Conservation (phyloP, 2,329 filamentous ascomycete species). For the Venturia pyrina region DNA sequence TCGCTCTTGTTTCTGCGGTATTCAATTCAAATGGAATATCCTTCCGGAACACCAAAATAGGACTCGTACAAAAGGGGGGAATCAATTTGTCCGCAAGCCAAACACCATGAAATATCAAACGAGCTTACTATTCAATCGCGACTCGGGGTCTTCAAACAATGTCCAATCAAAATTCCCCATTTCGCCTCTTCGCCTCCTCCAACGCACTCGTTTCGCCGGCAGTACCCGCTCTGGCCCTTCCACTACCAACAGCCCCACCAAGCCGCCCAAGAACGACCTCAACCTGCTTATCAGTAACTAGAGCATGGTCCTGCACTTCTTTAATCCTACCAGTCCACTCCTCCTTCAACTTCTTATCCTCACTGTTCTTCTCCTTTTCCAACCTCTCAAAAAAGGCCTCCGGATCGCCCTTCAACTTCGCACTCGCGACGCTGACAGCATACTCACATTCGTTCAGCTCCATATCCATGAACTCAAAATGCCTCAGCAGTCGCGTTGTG, state of each 20-base stretch:
- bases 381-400: slow-evolving; percentile 32
- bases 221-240: slow-evolving; percentile 36
- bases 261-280: slow-evolving; percentile 13
- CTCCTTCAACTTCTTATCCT: slow-evolving; percentile 35
- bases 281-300: slow-evolving; percentile 24
- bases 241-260: slow-evolving; percentile 25
- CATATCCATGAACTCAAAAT: slow-evolving; percentile 39
- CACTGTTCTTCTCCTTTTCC: slow-evolving; percentile 37
- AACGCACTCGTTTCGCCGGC: slow-evolving; percentile 35
- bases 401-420: slow-evolving; percentile 34
- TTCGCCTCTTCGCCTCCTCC: slow-evolving; percentile 45
- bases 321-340: slow-evolving; percentile 32
- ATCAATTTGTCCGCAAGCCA: neutral
- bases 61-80: neutral
- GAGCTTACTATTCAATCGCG: neutral
- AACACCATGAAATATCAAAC: neutral
- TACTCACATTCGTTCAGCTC: slow-evolving; percentile 43
- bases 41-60: neutral
- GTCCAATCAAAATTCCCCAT: slow-evolving; percentile 24
- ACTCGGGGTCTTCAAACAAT: neutral
- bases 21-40: neutral
- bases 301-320: slow-evolving; percentile 25
- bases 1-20: too few relatives aligned
- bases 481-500: slow-evolving; percentile 30
- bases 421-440: slow-evolving; percentile 44